Percentiles rank a stretch among this genome's conserved stretches.
These are phyloP conservation scores for Musa acuminata DNA, from an alignment of 176 grass and related monocot genomes.

Conservation along the genomic window DNA sequence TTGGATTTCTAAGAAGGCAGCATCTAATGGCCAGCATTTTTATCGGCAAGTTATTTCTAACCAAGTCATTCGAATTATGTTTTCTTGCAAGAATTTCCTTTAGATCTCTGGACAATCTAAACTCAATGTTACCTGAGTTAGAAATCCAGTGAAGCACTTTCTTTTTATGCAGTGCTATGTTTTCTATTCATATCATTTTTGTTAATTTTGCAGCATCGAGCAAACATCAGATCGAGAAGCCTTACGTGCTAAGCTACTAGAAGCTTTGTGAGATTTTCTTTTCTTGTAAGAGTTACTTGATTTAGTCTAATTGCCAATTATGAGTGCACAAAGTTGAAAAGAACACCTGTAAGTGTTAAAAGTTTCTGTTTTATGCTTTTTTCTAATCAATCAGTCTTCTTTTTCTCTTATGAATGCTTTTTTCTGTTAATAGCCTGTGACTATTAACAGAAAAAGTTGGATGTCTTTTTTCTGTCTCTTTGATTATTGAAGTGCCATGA, in stretches of 20 bases:
- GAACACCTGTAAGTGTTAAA: no score
- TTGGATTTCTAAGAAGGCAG: conserved; percentile 65
- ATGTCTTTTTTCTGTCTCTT: no score
- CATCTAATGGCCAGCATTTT: conserved; percentile 45
- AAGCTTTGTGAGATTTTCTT: conserved; percentile 30
- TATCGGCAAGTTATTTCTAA: conserved; percentile 57
- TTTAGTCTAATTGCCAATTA: no score
- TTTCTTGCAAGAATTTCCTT: neutral
- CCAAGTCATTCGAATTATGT: neutral
- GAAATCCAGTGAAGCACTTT: neutral
- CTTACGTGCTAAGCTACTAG: conserved; percentile 44
- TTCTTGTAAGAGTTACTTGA: neutral
- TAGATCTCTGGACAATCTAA: neutral
- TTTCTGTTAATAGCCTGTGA: no score
- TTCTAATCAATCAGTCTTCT: neutral
- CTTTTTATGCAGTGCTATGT: neutral
- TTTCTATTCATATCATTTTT: neutral
- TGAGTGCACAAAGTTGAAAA: no score
- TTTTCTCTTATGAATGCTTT: no score
- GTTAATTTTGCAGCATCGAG: conserved; percentile 46
- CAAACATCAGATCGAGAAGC: conserved; percentile 41
- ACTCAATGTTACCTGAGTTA: neutral
- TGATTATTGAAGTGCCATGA: no score
- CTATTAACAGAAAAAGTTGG: no score
- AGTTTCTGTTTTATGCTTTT: neutral